phyloP scores from a whole-genome alignment of 2,329 filamentous ascomycete genomes.

The Alternaria burnsii region DNA sequence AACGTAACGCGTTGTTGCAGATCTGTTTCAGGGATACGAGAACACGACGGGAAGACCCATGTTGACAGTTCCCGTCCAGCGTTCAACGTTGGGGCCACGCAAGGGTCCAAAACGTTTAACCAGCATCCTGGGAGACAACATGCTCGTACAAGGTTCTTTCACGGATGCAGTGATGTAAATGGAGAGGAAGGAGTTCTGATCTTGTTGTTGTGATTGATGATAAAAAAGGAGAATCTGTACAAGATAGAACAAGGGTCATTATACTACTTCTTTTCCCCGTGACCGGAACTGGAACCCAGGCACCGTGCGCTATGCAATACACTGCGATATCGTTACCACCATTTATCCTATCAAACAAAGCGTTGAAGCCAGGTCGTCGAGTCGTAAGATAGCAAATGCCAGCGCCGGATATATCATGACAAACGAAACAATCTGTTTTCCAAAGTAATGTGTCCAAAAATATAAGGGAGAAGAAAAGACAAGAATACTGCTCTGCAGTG shows the following conservation, averaged over 20 bases:
- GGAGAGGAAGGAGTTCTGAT: background rate
- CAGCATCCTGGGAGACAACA: background rate
- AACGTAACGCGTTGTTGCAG: constrained; percentile 17
- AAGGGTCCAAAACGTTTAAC: background rate
- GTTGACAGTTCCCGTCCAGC: constrained; percentile 3
- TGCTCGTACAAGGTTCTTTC: background rate
- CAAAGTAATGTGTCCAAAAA: constrained; percentile 13
- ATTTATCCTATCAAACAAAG: constrained; percentile 5
- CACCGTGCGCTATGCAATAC: constrained; percentile 13
- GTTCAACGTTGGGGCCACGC: background rate
- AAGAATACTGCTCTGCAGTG: background rate
- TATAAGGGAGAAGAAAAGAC: constrained; percentile 8
- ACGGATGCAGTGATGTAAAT: background rate
- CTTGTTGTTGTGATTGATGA: background rate
- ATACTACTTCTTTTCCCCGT: background rate
- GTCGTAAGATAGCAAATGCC: constrained; percentile 10
- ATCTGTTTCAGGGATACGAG: constrained; percentile 20
- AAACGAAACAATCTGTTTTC: constrained; percentile 11
- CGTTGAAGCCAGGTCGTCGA: constrained; percentile 9
- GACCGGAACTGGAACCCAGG: constrained; percentile 4
- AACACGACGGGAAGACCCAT: background rate
- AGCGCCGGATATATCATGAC: constrained; percentile 2
- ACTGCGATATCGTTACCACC: constrained; percentile 1
- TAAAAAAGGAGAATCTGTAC: constrained; percentile 1
- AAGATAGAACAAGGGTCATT: background rate